A percentile compares a stretch with the other conserved stretches of the same genome.
These are phyloP conservation scores for Neurospora sp. DNA, from an alignment of 495 filamentous ascomycete species.

Conservation along the genomic window DNA sequence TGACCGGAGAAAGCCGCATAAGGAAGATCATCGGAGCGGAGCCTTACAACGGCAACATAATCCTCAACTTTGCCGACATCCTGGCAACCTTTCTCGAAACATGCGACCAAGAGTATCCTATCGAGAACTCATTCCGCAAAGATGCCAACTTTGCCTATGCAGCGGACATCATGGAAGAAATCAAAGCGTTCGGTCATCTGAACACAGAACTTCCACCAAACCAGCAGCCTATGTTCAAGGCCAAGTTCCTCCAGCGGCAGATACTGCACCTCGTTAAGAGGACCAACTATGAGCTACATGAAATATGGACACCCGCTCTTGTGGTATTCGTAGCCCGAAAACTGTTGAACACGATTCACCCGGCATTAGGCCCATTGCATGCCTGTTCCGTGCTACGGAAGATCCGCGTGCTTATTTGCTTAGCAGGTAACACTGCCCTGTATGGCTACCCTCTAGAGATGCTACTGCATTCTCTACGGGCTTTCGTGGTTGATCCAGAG, in stretches of 20 bases:
- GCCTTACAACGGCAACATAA: conserved; percentile 47
- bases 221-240: conserved; percentile 79
- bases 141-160: conserved; percentile 48
- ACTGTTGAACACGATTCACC: conserved; percentile 69
- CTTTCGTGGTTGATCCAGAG: conserved; percentile 67
- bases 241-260: conserved; percentile 61
- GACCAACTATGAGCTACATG: conserved; percentile 49
- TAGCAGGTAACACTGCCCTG: conserved; percentile 61
- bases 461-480: conserved; percentile 69
- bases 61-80: conserved; percentile 63
- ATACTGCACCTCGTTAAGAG: conserved; percentile 67
- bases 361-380: conserved; percentile 79
- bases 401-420: conserved; percentile 66
- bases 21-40: conserved; percentile 60
- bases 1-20: conserved; percentile 56
- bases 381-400: conserved; percentile 80
- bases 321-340: conserved; percentile 67
- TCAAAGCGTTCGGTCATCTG: conserved; percentile 54
- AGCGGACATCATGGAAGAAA: conserved; percentile 51
- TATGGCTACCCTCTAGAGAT: conserved; percentile 85
- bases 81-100: conserved; percentile 68
- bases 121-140: conserved; percentile 64
- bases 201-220: conserved; percentile 51
- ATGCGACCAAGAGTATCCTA: conserved; percentile 54
- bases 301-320: conserved; percentile 67